Conservation (phyloP, 108 stramenopile species). For the Nitzschia palea region DNA sequence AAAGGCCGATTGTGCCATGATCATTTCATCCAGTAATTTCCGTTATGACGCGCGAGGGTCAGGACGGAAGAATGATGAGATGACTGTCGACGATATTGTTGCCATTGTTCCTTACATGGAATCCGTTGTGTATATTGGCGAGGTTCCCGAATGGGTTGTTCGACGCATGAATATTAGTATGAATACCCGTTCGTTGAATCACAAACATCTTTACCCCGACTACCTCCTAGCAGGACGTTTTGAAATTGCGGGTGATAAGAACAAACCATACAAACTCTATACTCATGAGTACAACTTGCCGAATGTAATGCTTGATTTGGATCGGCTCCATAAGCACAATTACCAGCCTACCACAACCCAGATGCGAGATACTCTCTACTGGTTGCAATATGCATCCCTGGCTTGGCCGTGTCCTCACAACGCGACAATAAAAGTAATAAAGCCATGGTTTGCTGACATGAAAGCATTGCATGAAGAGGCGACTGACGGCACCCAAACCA, state of each 20-base stretch:
- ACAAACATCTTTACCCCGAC: conserved; percentile 12
- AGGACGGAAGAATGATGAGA: conserved; percentile 24
- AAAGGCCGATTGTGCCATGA: conserved; percentile 20
- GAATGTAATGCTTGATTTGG: conserved; percentile 21
- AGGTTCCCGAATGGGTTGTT: conserved; percentile 31
- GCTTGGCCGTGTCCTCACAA: conserved; percentile 19
- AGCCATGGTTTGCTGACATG: conserved; percentile 24
- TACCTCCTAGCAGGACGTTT: conserved; percentile 28
- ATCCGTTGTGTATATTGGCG: conserved; percentile 39
- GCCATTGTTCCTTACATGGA: conserved; percentile 60
- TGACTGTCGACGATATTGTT: conserved; percentile 64
- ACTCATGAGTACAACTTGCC: conserved; percentile 29
- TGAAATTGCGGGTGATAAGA: conserved; percentile 8
- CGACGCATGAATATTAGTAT: conserved; percentile 27
- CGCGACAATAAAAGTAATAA: not conserved
- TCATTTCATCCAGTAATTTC: conserved; percentile 31
- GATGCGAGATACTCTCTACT: conserved; percentile 19
- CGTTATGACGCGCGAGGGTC: conserved; percentile 49
- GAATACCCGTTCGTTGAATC: conserved; percentile 16
- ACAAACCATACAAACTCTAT: conserved; percentile 22
- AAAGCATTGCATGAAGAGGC: conserved; percentile 29
- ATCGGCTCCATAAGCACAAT: conserved; percentile 11
- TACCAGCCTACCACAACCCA: conserved; percentile 3
- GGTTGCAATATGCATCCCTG: conserved; percentile 31
- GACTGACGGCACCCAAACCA: not conserved